phyloP scores from a whole-genome alignment of 2,329 filamentous ascomycete genomes.

The Anisogramma anomala region DNA sequence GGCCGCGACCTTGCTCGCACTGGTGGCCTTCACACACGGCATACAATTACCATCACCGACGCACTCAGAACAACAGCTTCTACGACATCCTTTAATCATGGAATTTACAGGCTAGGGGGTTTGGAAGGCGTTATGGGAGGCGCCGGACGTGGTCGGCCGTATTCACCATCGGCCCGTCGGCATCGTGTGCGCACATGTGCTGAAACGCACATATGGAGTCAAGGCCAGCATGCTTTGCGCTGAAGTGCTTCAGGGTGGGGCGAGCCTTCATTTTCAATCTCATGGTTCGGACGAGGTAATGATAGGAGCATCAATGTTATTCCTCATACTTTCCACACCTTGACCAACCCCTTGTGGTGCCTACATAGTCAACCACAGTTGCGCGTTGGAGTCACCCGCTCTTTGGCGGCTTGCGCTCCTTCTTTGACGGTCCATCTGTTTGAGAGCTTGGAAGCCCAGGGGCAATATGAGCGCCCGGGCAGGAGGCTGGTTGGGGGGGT shows the following conservation, averaged over 20 bases:
- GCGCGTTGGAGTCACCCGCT: no score
- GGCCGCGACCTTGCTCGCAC: not conserved
- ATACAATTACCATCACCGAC: not conserved
- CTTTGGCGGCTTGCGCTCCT: no score
- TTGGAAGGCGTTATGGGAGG: not conserved
- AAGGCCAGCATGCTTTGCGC: not conserved
- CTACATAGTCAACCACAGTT: no score
- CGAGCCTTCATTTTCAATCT: not conserved
- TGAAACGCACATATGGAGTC: not conserved
- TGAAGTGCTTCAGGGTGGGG: not conserved
- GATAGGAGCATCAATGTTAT: constrained; percentile 6
- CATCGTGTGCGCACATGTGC: not conserved
- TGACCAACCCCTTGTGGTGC: no score
- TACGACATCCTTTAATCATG: not conserved
- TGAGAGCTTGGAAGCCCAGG: no score
- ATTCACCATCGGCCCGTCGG: not conserved
- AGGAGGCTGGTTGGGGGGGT: no score
- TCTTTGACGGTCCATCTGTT: no score
- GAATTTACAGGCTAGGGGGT: not conserved
- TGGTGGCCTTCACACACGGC: not conserved
- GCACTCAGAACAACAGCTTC: not conserved
- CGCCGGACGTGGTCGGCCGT: not conserved
- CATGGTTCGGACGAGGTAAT: constrained; percentile 1
- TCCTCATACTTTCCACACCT: not conserved
- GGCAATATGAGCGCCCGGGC: no score